Evolutionary conservation across 371 early-diverging fungal species (phyloP).

Genomic region (Mucor racemosus): DNA sequence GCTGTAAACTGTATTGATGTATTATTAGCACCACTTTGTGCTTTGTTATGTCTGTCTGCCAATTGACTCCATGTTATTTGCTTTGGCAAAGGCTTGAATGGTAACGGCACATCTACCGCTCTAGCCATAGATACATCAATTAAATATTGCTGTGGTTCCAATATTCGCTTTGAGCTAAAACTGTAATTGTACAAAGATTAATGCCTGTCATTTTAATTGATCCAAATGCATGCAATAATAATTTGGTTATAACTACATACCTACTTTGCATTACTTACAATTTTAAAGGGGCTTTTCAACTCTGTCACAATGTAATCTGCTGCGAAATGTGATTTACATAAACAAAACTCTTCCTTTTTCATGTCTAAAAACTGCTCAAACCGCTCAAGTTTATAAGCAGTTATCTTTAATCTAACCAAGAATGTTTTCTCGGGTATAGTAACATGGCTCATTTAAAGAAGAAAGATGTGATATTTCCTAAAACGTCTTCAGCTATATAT

Average conservation of each 20-base stretch:
- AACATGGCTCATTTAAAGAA: not conserved
- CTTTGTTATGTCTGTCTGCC: not conserved
- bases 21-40: too few relatives aligned
- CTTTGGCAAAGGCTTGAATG: not conserved
- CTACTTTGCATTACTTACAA: too few relatives aligned
- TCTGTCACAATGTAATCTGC: slow-evolving; percentile 12
- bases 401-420: not conserved
- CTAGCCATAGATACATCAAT: not conserved
- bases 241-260: too few relatives aligned
- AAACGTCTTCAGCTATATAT: too few relatives aligned
- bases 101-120: not conserved
- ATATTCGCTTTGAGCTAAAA: not conserved
- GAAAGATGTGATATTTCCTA: not conserved
- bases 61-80: not conserved
- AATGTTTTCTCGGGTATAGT: not conserved
- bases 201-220: too few relatives aligned
- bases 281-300: slow-evolving; percentile 5
- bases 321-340: too few relatives aligned
- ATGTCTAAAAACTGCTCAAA: not conserved
- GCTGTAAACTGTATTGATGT: too few relatives aligned
- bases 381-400: not conserved
- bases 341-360: not conserved
- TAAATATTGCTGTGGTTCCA: not conserved
- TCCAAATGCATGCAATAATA: too few relatives aligned
- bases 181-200: not conserved